Evolutionary conservation across 257 asterid species (phyloP), one percentile per base, ranked within the genome.

Genomic region (Fraxinus anomala): DNA sequence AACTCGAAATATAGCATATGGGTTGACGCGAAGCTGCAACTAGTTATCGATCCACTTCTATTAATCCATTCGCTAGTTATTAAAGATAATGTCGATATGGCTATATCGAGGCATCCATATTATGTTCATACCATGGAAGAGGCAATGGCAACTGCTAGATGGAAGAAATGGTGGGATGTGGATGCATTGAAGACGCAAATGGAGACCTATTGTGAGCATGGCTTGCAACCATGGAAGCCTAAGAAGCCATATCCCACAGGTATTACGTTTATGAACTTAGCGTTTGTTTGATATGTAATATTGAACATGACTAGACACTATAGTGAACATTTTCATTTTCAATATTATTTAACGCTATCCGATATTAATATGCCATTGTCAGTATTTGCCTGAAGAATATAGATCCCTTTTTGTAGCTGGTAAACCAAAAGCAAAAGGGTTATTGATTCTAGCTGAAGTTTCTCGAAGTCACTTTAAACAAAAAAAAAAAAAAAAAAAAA

Each of bases 141-240:
- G 77, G 99, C 97, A 0, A 80, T 86, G 87, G 97, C 98, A 1
- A 96, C 98, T 28, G 94, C 94, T 0, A 79, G 99, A 74, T 96
- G 99, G 99, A 92, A 85, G 82, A 96, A 96, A 78, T 96, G 98
- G 99, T 81, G 89, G 95, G 97, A 92, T 72, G 88, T 96, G 0
- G 88, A 89, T 70, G 89, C 73, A 5, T 65, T 93, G 76, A 93
- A 76, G 89, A 34, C 68, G 31, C 98, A 93, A 75, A 92, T 96
- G 90, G 99, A 96, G 86, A 86, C 92, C 0, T 96, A 96, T 26
- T 96, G 99, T 85, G 92, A 91, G 42, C 73, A 87, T 82, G 99
- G 97, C 21, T 37, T 96, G 85, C 81, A 91, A 73, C 98, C 99
- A 51, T 96, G 99, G 99, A 70, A 77, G 36, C 75, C 92, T 70